Percentiles rank a stretch among this genome's conserved stretches.
Conservation (phyloP, 495 filamentous ascomycete genomes). For the Aspergillus steynii region DNA sequence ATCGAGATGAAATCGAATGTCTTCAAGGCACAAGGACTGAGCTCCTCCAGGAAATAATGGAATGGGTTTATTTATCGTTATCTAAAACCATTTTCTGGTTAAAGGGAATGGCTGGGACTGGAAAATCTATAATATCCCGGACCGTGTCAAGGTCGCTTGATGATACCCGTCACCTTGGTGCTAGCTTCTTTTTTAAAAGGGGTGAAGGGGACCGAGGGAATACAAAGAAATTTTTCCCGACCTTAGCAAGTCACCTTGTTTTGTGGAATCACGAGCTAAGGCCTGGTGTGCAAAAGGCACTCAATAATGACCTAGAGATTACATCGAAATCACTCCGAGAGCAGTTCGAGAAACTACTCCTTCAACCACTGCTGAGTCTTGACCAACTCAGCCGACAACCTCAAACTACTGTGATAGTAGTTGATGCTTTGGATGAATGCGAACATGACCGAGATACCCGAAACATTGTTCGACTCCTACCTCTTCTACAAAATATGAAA, state of each 20-base stretch:
- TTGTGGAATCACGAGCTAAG: slow-evolving; percentile 25
- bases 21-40: slow-evolving; percentile 36
- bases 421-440: slow-evolving; percentile 58
- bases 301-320: slow-evolving; percentile 34
- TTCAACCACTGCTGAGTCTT: slow-evolving; percentile 30
- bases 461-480: slow-evolving; percentile 40
- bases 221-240: slow-evolving; percentile 41
- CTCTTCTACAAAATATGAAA: slow-evolving; percentile 12
- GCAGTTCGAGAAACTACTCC: slow-evolving; percentile 50
- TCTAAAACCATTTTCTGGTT: slow-evolving; percentile 5
- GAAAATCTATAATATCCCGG: slow-evolving; percentile 36
- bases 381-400: slow-evolving; percentile 1
- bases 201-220: slow-evolving; percentile 39
- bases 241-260: slow-evolving; percentile 42
- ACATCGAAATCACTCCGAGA: slow-evolving; percentile 31
- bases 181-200: slow-evolving; percentile 49
- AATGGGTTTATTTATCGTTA: neutral
- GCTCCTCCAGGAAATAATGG: slow-evolving; percentile 19
- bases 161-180: neutral
- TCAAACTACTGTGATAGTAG: slow-evolving; percentile 34
- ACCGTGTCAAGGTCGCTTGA: slow-evolving; percentile 16
- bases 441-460: slow-evolving; percentile 42
- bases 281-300: slow-evolving; percentile 32
- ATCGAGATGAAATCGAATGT: slow-evolving; percentile 29
- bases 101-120: slow-evolving; percentile 31